Evolutionary conservation across 2,329 filamentous ascomycete species (phyloP).

Genomic region (Aspergillus melleus): DNA sequence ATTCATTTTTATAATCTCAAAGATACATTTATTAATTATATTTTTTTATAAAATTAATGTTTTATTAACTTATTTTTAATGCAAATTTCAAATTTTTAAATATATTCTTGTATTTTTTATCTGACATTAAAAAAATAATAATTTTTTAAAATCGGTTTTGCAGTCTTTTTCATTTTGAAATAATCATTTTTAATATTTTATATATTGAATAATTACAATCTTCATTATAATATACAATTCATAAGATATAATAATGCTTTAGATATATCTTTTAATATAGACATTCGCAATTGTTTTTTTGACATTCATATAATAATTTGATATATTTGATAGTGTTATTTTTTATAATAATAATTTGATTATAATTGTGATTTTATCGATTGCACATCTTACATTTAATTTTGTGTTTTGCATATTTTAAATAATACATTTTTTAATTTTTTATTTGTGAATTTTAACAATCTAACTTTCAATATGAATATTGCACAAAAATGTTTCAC

Average conservation of each 20-base stretch:
- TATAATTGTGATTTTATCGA: too few species aligned
- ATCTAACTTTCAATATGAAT: background rate
- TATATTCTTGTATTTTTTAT: background rate
- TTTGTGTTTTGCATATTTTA: too few species aligned
- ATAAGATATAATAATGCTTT: background rate
- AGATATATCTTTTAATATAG: background rate
- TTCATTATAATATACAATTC: background rate
- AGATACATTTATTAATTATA: background rate
- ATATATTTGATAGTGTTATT: background rate
- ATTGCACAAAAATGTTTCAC: background rate
- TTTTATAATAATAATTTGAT: too few species aligned
- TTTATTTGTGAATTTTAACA: background rate
- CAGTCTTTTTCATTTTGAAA: background rate
- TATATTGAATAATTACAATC: too few species aligned
- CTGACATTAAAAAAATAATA: background rate
- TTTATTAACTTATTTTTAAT: background rate
- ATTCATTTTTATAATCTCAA: background rate
- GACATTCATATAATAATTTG: background rate
- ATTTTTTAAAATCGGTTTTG: background rate
- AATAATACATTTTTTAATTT: background rate
- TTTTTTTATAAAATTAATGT: background rate
- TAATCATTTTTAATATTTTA: too few species aligned
- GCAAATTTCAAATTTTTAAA: background rate
- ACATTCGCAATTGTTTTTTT: background rate
- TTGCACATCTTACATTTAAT: too few species aligned